Conservation (phyloP, 208 protist species). For the Trypanosoma theileri region DNA sequence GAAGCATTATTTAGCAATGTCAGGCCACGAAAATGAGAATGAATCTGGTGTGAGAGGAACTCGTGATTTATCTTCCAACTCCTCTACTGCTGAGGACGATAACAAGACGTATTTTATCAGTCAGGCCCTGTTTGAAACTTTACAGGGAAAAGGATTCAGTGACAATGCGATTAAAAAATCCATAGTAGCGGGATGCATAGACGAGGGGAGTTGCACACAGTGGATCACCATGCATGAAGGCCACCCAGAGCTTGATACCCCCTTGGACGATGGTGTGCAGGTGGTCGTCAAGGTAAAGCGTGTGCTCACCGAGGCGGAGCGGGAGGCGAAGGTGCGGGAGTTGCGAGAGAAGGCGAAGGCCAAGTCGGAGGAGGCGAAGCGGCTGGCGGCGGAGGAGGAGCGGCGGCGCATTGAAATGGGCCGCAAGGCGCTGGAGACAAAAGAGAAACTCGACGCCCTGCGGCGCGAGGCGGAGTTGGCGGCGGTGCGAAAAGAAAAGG, state of each 20-base stretch:
- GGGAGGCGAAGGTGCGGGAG: constrained; percentile 67
- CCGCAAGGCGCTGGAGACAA: constrained; percentile 50
- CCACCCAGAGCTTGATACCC: constrained; percentile 80
- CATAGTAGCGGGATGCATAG: constrained; percentile 77
- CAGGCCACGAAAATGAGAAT: not conserved
- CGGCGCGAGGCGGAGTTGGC: constrained; percentile 49
- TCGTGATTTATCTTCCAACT: not conserved
- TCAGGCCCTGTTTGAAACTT: constrained; percentile 51
- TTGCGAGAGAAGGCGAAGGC: constrained; percentile 52
- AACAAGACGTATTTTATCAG: constrained; percentile 48
- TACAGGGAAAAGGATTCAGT: constrained; percentile 63
- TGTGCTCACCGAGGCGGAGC: constrained; percentile 71
- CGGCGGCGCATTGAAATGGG: constrained; percentile 60
- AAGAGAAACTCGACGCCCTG: constrained; percentile 52
- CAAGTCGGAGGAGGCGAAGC: constrained; percentile 56
- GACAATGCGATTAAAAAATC: constrained; percentile 90
- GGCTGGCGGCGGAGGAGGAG: constrained; percentile 56
- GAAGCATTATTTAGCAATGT: constrained; percentile 11
- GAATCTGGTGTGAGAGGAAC: not conserved
- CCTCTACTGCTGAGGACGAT: constrained; percentile 25
- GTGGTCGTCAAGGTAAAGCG: constrained; percentile 66
- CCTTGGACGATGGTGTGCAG: constrained; percentile 64
- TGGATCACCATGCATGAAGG: constrained; percentile 87
- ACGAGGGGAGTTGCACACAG: constrained; percentile 73
- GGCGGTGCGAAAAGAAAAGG: constrained; percentile 51